Percentiles rank a stretch among this genome's conserved stretches.
Conservation (phyloP, 805 yeast species). For the Huiozyma sinensis region DNA sequence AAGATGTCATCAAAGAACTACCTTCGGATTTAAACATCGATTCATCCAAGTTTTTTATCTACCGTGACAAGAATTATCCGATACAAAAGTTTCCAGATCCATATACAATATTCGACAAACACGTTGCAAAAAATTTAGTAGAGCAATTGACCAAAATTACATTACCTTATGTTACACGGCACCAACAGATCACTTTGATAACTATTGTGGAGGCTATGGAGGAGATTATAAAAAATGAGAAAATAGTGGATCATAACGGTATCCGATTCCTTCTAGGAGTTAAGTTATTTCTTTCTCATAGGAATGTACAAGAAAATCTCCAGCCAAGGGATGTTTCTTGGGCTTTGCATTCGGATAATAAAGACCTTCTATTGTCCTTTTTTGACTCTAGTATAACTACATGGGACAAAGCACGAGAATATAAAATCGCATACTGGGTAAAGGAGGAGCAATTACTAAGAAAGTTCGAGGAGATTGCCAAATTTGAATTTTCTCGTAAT, state of each 20-base stretch:
- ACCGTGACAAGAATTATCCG: constrained; percentile 17
- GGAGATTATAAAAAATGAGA: constrained; percentile 37
- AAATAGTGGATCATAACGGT: constrained; percentile 42
- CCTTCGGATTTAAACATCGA: constrained; percentile 27
- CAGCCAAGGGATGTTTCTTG: constrained; percentile 76
- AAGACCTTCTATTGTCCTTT: constrained; percentile 48
- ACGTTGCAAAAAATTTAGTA: constrained; percentile 38
- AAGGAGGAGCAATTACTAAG: constrained; percentile 35
- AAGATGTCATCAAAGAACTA: constrained; percentile 20
- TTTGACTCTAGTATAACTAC: constrained; percentile 32
- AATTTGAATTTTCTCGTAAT: constrained; percentile 50
- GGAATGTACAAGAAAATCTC: constrained; percentile 39
- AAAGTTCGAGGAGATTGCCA: constrained; percentile 59
- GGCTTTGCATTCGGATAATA: constrained; percentile 78
- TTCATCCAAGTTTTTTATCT: constrained; percentile 17
- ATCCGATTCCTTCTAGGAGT: constrained; percentile 60
- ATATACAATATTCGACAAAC: constrained; percentile 31
- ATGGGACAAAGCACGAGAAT: constrained; percentile 51
- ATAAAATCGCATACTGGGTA: constrained; percentile 67
- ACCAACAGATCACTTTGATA: constrained; percentile 77
- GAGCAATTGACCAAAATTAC: constrained; percentile 54
- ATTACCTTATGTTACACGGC: constrained; percentile 76
- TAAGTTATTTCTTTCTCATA: constrained; percentile 50
- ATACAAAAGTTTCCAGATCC: constrained; percentile 29
- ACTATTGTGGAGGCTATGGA: constrained; percentile 56